Evolutionary conservation across 148 eudicot genomes (phyloP), one percentile per base, ranked within the genome.

Genomic region (Dianthus caryophyllus): DNA sequence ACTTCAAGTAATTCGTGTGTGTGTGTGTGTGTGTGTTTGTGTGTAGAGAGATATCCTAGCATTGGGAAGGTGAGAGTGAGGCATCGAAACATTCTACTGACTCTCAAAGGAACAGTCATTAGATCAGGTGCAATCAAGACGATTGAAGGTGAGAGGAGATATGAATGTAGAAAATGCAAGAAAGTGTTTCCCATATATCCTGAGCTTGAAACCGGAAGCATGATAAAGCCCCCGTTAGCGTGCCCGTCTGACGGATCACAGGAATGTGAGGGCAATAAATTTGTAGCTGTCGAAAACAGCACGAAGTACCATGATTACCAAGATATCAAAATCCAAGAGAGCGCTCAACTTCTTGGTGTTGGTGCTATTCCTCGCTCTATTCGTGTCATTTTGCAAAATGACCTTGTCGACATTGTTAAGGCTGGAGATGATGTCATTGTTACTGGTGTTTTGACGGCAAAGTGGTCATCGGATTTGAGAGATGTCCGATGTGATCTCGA

Each of bases 311-410:
- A 90, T 72, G 99, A 90, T 73, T 90, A 90, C 72, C 99, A 94
- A 80, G 99, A 94, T 73, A 90, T 90, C 61, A 94, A 94, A 76
- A 84, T 94, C 74, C 99, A 94, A 78, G 97, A 94, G 71, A 94
- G 84, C 68, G 84, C 97, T 3, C 97, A 94, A 66, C 84, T 90
- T 33, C 77, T 94, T 25, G 96, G 90, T 69, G 96, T 94, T 72
- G 99, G 99, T 61, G 83, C 86, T 52, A 86, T 94, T 77, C 99
- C 99, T 68, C 99, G 99, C 73, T 94, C 99, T 24, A 82, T 94
- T 68, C 88, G 86, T 73, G 82, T 94, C 49, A 90, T 94, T 73
- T 66, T 94, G 80, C 86, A 78, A 75, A 91, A 90, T 78, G 99
- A 94, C 77, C 88, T 94, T 24, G 97, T 94, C 67, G 99, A 94